Evolutionary conservation across 2,329 filamentous ascomycete genomes (phyloP).

Genomic region (Byssothecium circinans): DNA sequence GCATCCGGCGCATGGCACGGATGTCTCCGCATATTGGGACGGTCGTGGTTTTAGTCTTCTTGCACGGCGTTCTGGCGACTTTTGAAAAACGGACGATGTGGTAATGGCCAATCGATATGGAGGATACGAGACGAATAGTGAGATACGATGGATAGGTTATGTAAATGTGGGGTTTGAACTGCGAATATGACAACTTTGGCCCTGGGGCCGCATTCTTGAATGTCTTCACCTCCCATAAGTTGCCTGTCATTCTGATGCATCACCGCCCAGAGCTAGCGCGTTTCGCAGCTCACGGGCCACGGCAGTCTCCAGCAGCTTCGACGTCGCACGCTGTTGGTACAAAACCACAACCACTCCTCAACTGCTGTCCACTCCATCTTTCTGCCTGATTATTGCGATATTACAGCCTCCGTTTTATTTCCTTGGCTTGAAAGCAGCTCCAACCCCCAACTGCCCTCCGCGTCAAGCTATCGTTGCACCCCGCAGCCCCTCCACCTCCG

Average conservation of each 20-base stretch:
- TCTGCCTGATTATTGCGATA: no score
- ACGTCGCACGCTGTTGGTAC: neutral
- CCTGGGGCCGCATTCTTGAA: neutral
- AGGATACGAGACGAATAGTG: conserved; percentile 8
- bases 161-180: conserved; percentile 15
- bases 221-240: neutral
- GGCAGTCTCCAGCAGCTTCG: conserved; percentile 2
- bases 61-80: conserved; percentile 8
- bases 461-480: no score
- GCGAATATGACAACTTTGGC: conserved; percentile 16
- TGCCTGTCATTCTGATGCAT: no score
- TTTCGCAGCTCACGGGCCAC: conserved; percentile 9
- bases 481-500: conserved; percentile 2
- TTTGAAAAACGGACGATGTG: neutral
- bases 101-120: conserved; percentile 12
- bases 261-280: conserved; percentile 12
- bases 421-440: no score
- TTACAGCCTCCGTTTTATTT: no score
- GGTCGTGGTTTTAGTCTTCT: conserved; percentile 3
- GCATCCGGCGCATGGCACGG: conserved; percentile 6
- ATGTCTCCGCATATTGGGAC: conserved; percentile 17
- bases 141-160: conserved; percentile 15
- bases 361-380: no score
- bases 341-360: conserved; percentile 4
- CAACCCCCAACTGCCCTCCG: no score